phyloP scores from a whole-genome alignment of 208 protist species.

The Borovskyia barvae region DNA sequence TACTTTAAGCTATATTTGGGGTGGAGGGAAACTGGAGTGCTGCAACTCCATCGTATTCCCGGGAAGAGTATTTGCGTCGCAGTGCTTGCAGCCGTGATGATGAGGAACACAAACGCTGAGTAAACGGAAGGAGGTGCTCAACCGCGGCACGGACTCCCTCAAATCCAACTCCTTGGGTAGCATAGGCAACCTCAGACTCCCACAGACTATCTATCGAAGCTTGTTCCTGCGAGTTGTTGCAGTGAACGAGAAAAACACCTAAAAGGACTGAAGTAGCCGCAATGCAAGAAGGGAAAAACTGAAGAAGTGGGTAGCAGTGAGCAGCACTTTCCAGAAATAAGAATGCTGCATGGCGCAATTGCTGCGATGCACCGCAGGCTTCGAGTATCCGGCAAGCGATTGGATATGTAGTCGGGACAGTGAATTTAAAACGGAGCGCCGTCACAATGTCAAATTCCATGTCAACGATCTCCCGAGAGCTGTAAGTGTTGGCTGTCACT shows the following conservation, averaged over 20 bases:
- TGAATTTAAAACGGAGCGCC: conserved; percentile 65
- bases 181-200: conserved; percentile 35
- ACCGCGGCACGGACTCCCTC: conserved; percentile 39
- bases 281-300: conserved; percentile 64
- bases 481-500: conserved; percentile 92
- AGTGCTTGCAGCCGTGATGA: conserved; percentile 65
- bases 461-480: conserved; percentile 62
- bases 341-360: conserved; percentile 45
- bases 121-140: conserved; percentile 54
- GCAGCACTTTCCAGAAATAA: conserved; percentile 73
- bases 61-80: conserved; percentile 60
- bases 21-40: conserved; percentile 50
- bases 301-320: conserved; percentile 60
- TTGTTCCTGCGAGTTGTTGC: conserved; percentile 11
- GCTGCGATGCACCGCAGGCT: conserved; percentile 1
- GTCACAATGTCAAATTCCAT: conserved; percentile 76
- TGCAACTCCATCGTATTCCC: conserved; percentile 40
- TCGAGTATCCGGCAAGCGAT: conserved; percentile 57
- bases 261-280: conserved; percentile 60
- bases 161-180: conserved; percentile 42
- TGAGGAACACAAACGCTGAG: conserved; percentile 40
- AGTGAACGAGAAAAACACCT: conserved; percentile 40
- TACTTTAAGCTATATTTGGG: conserved; percentile 7
- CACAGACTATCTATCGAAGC: conserved; percentile 34
- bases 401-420: conserved; percentile 73